Evolutionary conservation across 345 rosid genomes (phyloP).

Genomic region (Eucalyptus melliodora): DNA sequence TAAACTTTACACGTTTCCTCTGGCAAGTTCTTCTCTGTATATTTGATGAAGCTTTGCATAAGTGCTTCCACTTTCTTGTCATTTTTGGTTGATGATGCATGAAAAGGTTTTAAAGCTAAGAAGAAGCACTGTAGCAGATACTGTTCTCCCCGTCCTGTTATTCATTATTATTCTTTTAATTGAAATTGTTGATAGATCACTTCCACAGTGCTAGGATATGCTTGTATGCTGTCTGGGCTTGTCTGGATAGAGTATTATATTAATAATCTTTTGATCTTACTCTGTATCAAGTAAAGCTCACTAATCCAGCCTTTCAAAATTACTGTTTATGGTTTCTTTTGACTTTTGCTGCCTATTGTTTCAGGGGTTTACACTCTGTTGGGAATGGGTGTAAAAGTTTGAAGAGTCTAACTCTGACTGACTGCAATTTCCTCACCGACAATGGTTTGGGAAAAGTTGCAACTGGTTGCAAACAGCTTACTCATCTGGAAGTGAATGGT

Average conservation of each 20-base stretch:
- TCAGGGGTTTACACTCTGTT: constrained; percentile 72
- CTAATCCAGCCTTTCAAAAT: background rate
- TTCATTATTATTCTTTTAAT: background rate
- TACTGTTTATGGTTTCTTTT: background rate
- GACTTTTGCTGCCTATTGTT: background rate
- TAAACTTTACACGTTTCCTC: background rate
- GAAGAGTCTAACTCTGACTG: constrained; percentile 62
- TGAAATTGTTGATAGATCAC: background rate
- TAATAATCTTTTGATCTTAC: background rate
- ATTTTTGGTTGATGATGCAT: background rate
- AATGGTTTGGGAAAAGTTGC: constrained; percentile 78
- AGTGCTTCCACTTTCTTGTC: background rate
- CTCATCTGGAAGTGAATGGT: constrained; percentile 84
- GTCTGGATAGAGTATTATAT: background rate
- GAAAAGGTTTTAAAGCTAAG: background rate
- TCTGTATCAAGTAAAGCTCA: background rate
- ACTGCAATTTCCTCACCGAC: constrained; percentile 73
- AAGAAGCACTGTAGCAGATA: background rate
- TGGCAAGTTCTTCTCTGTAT: background rate
- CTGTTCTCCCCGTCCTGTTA: background rate
- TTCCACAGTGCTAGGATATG: background rate
- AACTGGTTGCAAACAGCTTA: constrained; percentile 59
- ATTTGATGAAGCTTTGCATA: background rate
- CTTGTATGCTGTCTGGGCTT: background rate
- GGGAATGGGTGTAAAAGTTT: constrained; percentile 79